Evolutionary conservation across 1,284 basidiomycete species (phyloP).

Genomic region (Xerocomus minutiporus): DNA sequence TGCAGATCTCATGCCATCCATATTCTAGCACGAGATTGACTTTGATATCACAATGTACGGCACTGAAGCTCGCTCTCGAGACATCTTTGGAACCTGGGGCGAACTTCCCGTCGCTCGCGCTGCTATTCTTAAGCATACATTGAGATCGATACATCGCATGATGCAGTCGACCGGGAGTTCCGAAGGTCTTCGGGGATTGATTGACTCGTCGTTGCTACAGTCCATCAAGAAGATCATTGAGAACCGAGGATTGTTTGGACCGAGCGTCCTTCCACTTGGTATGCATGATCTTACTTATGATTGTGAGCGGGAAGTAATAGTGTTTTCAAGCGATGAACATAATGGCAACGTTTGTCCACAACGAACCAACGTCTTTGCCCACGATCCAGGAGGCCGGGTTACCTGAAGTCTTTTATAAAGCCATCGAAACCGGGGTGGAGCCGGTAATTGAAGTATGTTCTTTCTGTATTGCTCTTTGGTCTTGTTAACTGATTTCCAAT

Average conservation of each 20-base stretch:
- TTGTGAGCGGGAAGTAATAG: constrained; percentile 6
- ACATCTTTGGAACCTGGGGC: constrained; percentile 57
- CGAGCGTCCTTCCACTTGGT: constrained; percentile 83
- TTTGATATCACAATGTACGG: constrained; percentile 58
- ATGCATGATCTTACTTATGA: constrained; percentile 7
- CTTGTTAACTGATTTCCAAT: constrained; percentile 3
- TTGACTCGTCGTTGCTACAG: constrained; percentile 85
- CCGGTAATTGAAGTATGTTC: constrained; percentile 74
- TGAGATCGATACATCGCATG: constrained; percentile 93
- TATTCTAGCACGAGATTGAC: constrained; percentile 64
- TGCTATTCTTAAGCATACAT: constrained; percentile 82
- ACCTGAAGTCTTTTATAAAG: constrained; percentile 85
- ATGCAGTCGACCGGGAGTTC: constrained; percentile 94
- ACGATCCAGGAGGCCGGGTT: constrained; percentile 91
- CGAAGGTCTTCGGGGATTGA: constrained; percentile 91
- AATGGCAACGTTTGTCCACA: constrained; percentile 98
- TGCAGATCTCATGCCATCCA: constrained; percentile 6
- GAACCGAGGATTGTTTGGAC: constrained; percentile 79
- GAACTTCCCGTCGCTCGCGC: constrained; percentile 60
- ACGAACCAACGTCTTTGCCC: constrained; percentile 91
- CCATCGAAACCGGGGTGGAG: constrained; percentile 82
- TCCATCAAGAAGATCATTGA: constrained; percentile 89
- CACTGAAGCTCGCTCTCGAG: constrained; percentile 40
- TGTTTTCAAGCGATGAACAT: constrained; percentile 78
- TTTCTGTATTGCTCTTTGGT: neutral